Base-by-base conservation (phyloP, 768 basidiomycete species). In the Boletus reticulatus region DNA sequence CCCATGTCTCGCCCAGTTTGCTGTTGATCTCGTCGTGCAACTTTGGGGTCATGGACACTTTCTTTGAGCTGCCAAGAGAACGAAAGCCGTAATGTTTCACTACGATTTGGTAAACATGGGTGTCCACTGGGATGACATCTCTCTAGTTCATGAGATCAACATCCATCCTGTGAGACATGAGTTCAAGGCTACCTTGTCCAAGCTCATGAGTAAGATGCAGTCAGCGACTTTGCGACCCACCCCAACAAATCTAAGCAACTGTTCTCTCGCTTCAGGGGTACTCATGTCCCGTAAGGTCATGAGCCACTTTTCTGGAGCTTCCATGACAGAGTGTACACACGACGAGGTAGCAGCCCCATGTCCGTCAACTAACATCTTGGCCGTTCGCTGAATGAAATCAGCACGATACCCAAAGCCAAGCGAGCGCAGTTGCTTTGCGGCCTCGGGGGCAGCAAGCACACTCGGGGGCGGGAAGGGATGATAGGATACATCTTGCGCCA, bases 191-290 rank as follows among this genome's bases (percentile, higher is more conserved):
- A 92, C 92, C 80, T 94, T 92, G 73, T 96, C 89, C 55, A 95
- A 68, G 65, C 91, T 92, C 94, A 98, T 96, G 16, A 98, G 75
- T 48, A 97, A 72, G 29, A 97, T 75, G 64, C 97, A 99, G 67
- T 99, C 97, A 3, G 96, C 96, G 0, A 99, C 97, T 68, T 99
- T 99, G 36, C 92, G 80, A 6, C 97, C 97, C 1, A 99, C 96
- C 0, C 97, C 97, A 43, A 89, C 80, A 53, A 98, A 84, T 65
- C 82, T 85, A 36, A 96, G 73, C 22, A 99, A 77, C 59, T 89
- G 85, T 42, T 81, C 78, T 61, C 94, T 77, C 22, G 93, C 92
- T 24, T 80, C 78, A 0, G 71, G 69, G 0, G 87, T 87, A 22
- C 66, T 71, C 53, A 67, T 59, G 2, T 62, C 63, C 45, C 92